These are phyloP conservation scores for Globisporangium sylvaticum DNA, from an alignment of 352 stramenopile genomes.

Conservation along the genomic window DNA sequence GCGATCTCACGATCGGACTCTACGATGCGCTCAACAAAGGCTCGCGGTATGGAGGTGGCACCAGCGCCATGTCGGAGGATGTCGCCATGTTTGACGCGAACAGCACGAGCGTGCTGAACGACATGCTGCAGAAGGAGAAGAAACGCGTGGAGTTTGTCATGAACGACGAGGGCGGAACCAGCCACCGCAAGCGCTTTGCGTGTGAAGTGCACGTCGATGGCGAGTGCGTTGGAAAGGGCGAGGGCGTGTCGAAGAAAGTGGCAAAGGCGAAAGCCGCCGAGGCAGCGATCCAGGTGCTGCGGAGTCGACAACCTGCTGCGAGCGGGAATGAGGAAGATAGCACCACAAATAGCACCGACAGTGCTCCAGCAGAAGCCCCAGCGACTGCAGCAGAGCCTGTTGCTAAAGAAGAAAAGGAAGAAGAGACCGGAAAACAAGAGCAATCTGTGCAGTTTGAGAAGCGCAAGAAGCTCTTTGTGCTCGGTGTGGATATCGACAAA, in stretches of 20 bases:
- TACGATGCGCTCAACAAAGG: conserved; percentile 54
- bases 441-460: conserved; percentile 15
- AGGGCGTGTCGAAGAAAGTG: conserved; percentile 81
- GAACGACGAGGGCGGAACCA: conserved; percentile 47
- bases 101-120: conserved; percentile 65
- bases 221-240: conserved; percentile 36
- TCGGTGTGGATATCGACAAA: conserved; percentile 73
- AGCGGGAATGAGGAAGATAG: background rate
- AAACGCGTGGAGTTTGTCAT: conserved; percentile 54
- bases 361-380: background rate
- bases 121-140: conserved; percentile 64
- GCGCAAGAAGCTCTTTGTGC: conserved; percentile 44
- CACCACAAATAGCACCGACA: background rate
- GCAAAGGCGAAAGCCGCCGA: conserved; percentile 72
- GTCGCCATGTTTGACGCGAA: conserved; percentile 47
- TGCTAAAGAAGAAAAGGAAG: background rate
- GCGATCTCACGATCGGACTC: conserved; percentile 66
- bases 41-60: background rate
- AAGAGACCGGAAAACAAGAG: background rate
- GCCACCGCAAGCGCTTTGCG: conserved; percentile 55
- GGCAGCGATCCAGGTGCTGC: conserved; percentile 29
- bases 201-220: conserved; percentile 58
- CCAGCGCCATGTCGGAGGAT: conserved; percentile 18
- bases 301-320: background rate
- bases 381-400: background rate